phyloP scores from a whole-genome alignment of 2,329 filamentous ascomycete species.

The Cercospora sp. region DNA sequence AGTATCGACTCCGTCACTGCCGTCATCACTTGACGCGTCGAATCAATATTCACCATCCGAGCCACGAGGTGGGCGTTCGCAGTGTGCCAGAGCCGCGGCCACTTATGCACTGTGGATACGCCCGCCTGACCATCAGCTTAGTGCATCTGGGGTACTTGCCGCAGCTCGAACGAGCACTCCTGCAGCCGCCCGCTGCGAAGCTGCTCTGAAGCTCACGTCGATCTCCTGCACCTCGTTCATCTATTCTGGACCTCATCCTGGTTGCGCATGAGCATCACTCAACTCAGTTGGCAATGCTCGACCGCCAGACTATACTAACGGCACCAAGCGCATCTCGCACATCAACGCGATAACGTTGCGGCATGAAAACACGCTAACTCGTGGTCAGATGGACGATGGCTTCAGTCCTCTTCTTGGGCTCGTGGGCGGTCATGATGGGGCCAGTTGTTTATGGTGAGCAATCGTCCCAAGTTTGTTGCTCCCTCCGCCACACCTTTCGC shows the following conservation, averaged over 20 bases:
- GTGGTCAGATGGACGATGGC: slow-evolving; percentile 84
- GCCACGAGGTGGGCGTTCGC: slow-evolving; percentile 32
- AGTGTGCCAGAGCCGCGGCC: slow-evolving; percentile 28
- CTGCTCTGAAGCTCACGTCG: slow-evolving; percentile 26
- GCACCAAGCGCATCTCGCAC: neutral
- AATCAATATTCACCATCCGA: slow-evolving; percentile 22
- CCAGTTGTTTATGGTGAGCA: slow-evolving; percentile 69
- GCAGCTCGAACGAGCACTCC: slow-evolving; percentile 22
- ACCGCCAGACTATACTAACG: neutral
- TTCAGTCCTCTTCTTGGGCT: slow-evolving; percentile 83
- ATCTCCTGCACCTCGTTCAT: slow-evolving; percentile 25
- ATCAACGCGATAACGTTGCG: neutral
- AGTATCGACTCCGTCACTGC: slow-evolving; percentile 21
- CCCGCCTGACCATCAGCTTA: slow-evolving; percentile 38
- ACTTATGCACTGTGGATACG: slow-evolving; percentile 35
- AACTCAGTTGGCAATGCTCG: neutral
- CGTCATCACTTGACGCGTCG: slow-evolving; percentile 19
- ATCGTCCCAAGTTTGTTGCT: slow-evolving; percentile 23
- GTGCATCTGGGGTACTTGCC: slow-evolving; percentile 30
- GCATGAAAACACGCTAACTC: slow-evolving; percentile 40
- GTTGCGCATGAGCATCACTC: slow-evolving; percentile 7
- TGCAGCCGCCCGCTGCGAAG: slow-evolving; percentile 29
- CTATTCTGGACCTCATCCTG: slow-evolving; percentile 15
- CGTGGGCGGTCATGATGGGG: slow-evolving; percentile 94
- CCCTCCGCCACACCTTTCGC: slow-evolving; percentile 17